Evolutionary conservation across 441 rosid species (phyloP).

Genomic region (Euphorbia celastroides): DNA sequence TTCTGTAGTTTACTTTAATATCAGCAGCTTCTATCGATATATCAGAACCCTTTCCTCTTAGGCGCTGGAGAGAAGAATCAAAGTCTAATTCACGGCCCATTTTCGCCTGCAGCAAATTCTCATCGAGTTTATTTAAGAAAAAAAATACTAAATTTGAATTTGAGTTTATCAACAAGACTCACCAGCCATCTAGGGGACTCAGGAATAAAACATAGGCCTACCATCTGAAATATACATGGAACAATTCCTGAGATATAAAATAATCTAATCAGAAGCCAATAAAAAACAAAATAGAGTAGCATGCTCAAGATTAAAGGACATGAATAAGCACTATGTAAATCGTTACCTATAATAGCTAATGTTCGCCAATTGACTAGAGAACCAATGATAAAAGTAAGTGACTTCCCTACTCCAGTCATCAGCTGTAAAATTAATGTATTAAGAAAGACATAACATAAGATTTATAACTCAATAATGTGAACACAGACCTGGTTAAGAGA

Average conservation of each 20-base stretch:
- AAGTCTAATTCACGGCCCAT: slow-evolving; percentile 37
- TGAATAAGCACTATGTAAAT: not conserved
- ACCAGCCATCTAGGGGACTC: slow-evolving; percentile 85
- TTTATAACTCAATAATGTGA: not conserved
- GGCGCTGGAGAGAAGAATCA: slow-evolving; percentile 35
- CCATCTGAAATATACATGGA: slow-evolving; percentile 44
- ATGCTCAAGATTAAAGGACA: not conserved
- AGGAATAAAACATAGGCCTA: slow-evolving; percentile 45
- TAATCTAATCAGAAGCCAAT: not conserved
- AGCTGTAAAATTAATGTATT: not conserved
- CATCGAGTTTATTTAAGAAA: too few species aligned
- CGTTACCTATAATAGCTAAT: not conserved
- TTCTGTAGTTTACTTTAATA: slow-evolving; percentile 46
- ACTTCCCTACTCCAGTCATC: not conserved
- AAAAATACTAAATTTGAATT: too few species aligned
- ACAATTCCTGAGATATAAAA: slow-evolving; percentile 26
- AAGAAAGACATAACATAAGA: not conserved
- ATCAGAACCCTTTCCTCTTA: slow-evolving; percentile 44
- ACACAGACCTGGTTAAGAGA: slow-evolving; percentile 14
- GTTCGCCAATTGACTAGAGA: slow-evolving; percentile 1
- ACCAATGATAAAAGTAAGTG: not conserved
- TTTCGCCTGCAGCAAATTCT: slow-evolving; percentile 32
- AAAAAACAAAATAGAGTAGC: not conserved
- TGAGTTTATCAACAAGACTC: slow-evolving; percentile 7
- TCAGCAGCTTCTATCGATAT: slow-evolving; percentile 46